Evolutionary conservation across 352 stramenopile species (phyloP).

Genomic region (Phytophthora chlamydospora): DNA sequence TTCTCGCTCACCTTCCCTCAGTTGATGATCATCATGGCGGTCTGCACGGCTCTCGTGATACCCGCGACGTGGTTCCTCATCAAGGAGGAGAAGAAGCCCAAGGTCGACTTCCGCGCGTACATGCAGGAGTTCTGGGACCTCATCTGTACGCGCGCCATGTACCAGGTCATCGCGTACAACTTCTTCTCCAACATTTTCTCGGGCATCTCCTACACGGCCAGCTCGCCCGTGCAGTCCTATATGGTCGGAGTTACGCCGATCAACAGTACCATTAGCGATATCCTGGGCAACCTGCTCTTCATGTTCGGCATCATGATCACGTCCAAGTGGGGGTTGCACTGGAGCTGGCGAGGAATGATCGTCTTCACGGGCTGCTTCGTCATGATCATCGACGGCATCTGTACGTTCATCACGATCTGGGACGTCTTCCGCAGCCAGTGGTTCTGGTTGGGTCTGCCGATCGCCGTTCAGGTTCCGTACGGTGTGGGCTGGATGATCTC

Average conservation of each 20-base stretch:
- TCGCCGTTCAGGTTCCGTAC: conserved; percentile 29
- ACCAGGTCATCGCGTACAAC: conserved; percentile 16
- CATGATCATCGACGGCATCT: conserved; percentile 14
- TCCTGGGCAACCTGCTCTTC: conserved; percentile 44
- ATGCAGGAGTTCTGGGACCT: conserved; percentile 10
- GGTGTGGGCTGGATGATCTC: conserved; percentile 30
- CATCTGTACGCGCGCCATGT: conserved; percentile 10
- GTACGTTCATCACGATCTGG: conserved; percentile 23
- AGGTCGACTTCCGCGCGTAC: conserved; percentile 6
- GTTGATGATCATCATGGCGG: conserved; percentile 39
- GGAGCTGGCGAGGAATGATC: conserved; percentile 32
- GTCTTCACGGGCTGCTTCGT: conserved; percentile 12
- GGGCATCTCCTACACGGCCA: conserved; percentile 35
- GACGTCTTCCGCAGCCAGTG: conserved; percentile 1
- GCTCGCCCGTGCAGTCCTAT: conserved; percentile 24
- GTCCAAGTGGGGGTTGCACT: conserved; percentile 36
- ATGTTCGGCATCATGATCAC: conserved; percentile 42
- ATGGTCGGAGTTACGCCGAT: conserved; percentile 42
- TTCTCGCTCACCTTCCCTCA: conserved; percentile 38
- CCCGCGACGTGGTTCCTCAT: conserved; percentile 25
- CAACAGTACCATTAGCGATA: conserved; percentile 35
- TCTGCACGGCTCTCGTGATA: conserved; percentile 22
- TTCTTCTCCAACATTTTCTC: conserved; percentile 33
- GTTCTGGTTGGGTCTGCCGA: background rate
- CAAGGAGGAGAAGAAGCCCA: conserved; percentile 10